Conservation (phyloP, 164 flowering plant genomes). For the Protea cynaroides region DNA sequence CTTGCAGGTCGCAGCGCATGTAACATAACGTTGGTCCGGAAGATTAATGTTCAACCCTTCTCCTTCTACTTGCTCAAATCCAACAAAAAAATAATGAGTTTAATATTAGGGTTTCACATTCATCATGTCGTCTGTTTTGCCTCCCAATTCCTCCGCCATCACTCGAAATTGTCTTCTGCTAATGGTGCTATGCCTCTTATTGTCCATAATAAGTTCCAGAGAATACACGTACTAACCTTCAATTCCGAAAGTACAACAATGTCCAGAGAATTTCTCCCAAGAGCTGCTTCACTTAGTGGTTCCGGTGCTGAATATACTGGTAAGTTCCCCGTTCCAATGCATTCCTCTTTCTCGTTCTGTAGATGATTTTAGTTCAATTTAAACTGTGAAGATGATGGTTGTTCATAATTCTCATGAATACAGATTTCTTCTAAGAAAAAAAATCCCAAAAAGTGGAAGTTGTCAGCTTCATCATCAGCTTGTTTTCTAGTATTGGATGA, state of each 20-base stretch:
- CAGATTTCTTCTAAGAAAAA: too few relatives aligned
- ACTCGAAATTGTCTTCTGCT: background rate
- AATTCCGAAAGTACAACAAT: background rate
- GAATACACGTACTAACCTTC: background rate
- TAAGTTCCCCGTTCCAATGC: background rate
- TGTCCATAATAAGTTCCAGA: background rate
- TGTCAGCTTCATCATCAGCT: too few relatives aligned
- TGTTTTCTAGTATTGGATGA: background rate
- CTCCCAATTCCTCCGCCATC: background rate
- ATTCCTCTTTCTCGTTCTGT: background rate
- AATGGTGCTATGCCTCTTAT: background rate
- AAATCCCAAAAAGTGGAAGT: too few relatives aligned
- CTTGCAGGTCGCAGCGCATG: too few relatives aligned
- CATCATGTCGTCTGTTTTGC: background rate
- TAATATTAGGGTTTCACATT: too few relatives aligned
- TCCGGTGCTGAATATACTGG: slow-evolving; percentile 34
- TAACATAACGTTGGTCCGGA: too few relatives aligned
- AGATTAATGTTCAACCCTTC: too few relatives aligned
- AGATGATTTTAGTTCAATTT: background rate
- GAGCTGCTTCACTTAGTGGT: slow-evolving; percentile 24
- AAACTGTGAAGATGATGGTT: too few relatives aligned
- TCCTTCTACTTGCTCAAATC: too few relatives aligned
- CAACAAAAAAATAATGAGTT: too few relatives aligned
- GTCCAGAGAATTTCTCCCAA: background rate
- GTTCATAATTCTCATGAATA: too few relatives aligned